Conservation (phyloP, 768 basidiomycete genomes). For the Xanthoconium stramineum region DNA sequence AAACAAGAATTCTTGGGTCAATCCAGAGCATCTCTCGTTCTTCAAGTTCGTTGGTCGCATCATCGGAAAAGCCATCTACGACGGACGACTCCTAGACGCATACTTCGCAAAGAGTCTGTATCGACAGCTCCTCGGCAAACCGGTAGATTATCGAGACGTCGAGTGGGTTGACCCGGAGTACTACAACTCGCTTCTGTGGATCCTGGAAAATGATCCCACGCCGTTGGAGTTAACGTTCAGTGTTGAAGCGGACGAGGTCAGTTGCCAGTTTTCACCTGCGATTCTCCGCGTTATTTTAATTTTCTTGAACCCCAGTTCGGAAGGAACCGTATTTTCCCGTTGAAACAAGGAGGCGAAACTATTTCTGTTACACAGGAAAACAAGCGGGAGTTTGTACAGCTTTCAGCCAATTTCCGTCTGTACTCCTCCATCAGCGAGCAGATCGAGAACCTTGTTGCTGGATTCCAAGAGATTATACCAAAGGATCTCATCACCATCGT, state of each 20-base stretch:
- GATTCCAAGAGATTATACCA: conserved; percentile 98
- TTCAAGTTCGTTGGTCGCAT: conserved; percentile 99
- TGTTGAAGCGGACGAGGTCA: conserved; percentile 89
- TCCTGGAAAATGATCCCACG: conserved; percentile 92
- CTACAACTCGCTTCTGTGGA: conserved; percentile 98
- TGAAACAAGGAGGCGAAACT: conserved; percentile 82
- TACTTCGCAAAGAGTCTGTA: conserved; percentile 98
- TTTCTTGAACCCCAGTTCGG: conserved; percentile 63
- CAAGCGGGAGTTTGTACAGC: conserved; percentile 92
- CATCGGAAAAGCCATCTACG: conserved; percentile 97
- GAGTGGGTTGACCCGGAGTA: conserved; percentile 99
- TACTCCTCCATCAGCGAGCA: conserved; percentile 95
- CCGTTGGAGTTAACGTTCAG: conserved; percentile 88
- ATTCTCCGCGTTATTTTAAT: background rate
- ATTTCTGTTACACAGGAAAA: conserved; percentile 95
- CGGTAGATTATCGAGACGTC: conserved; percentile 92
- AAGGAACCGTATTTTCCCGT: conserved; percentile 77
- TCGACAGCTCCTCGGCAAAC: conserved; percentile 90
- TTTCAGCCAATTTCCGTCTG: conserved; percentile 91
- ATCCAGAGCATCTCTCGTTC: conserved; percentile 93
- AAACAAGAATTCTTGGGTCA: conserved; percentile 90
- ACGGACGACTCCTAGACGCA: conserved; percentile 92
- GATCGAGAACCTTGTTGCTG: conserved; percentile 82
- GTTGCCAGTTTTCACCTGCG: conserved; percentile 2
- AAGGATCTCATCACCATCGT: conserved; percentile 94